Percentiles rank a stretch among this genome's conserved stretches.
phyloP scores from a whole-genome alignment of 805 yeast species.

The Sugiyamaella valdiviana region DNA sequence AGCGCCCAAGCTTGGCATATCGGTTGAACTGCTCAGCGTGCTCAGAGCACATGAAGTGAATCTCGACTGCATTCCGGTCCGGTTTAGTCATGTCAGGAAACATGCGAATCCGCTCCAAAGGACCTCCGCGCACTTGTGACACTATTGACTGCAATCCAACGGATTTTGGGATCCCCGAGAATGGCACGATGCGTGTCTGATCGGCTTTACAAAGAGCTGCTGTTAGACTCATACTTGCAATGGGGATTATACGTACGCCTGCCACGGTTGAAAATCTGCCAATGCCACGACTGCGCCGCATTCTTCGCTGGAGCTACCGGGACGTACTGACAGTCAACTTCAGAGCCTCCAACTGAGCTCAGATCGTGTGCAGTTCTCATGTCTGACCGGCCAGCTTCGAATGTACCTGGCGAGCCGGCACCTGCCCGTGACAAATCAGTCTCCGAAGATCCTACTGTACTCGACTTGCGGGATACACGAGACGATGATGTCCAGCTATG shows the following conservation, averaged over 20 bases:
- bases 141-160: slow-evolving; percentile 5
- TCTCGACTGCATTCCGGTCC: slow-evolving; percentile 5
- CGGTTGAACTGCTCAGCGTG: slow-evolving; percentile 14
- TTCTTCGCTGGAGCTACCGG: no score
- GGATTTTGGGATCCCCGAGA: slow-evolving; percentile 1
- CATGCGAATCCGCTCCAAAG: slow-evolving; percentile 10
- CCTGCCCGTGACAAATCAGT: no score
- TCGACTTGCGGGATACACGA: background rate
- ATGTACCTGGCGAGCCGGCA: no score
- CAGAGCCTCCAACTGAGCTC: no score
- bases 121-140: slow-evolving; percentile 16
- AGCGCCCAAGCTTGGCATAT: slow-evolving; percentile 18
- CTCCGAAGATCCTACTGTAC: no score
- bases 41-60: slow-evolving; percentile 13
- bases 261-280: background rate
- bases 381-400: no score
- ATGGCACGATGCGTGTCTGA: background rate
- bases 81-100: background rate
- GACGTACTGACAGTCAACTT: no score
- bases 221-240: background rate
- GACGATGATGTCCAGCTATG: background rate
- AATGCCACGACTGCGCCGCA: background rate
- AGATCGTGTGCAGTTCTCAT: no score
- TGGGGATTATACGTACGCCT: background rate
- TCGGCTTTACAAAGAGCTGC: background rate